Evolutionary conservation across 2,329 filamentous ascomycete genomes (phyloP).

Genomic region (Rutstroemia sp.): DNA sequence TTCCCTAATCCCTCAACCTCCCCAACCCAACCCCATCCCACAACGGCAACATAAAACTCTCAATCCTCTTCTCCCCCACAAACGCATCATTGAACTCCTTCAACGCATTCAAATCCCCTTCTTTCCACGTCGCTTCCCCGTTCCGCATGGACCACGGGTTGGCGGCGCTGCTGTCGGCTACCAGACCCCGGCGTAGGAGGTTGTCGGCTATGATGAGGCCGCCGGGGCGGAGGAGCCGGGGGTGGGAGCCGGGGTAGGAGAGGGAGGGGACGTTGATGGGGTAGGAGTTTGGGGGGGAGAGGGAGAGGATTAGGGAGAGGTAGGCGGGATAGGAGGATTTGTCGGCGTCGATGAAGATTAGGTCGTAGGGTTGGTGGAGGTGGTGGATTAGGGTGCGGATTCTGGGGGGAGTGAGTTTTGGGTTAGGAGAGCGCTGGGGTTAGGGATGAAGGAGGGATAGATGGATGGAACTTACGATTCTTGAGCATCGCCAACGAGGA

Average conservation of each 20-base stretch:
- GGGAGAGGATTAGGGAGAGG: slow-evolving; percentile 37
- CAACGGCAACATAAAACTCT: slow-evolving; percentile 32
- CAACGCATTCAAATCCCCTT: slow-evolving; percentile 47
- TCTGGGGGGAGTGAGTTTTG: too few relatives aligned
- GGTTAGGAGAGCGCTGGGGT: too few relatives aligned
- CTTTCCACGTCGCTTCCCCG: slow-evolving; percentile 16
- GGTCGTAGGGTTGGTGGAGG: slow-evolving; percentile 39
- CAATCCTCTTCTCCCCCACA: slow-evolving; percentile 27
- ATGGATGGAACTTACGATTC: slow-evolving; percentile 34
- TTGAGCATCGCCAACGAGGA: slow-evolving; percentile 40
- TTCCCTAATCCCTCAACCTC: slow-evolving; percentile 22
- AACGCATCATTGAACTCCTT: slow-evolving; percentile 35
- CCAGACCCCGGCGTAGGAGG: slow-evolving; percentile 40
- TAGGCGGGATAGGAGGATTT: slow-evolving; percentile 45
- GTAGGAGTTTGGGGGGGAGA: slow-evolving; percentile 23
- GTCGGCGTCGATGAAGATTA: slow-evolving; percentile 48
- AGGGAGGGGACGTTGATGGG: background rate
- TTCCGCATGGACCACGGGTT: slow-evolving; percentile 28
- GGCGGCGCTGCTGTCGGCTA: slow-evolving; percentile 33
- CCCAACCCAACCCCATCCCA: slow-evolving; percentile 35
- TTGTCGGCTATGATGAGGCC: slow-evolving; percentile 50
- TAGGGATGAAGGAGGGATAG: background rate
- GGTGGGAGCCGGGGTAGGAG: background rate
- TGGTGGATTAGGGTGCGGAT: slow-evolving; percentile 11
- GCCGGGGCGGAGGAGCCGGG: slow-evolving; percentile 39